phyloP scores from a whole-genome alignment of 768 basidiomycete genomes.

The Cubamyces sp. region DNA sequence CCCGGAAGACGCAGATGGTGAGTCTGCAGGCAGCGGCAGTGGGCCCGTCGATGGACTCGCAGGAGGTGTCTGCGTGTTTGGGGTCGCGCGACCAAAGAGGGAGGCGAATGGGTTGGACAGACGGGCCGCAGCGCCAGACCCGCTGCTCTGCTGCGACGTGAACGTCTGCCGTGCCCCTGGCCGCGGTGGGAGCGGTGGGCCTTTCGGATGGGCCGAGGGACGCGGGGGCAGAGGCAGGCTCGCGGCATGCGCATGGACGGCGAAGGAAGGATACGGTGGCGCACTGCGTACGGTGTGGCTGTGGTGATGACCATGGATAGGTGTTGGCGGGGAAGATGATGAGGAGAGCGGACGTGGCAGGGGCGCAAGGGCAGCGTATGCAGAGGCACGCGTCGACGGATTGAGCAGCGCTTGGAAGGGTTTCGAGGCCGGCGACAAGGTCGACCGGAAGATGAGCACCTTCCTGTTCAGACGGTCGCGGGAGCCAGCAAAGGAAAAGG shows the following conservation, averaged over 20 bases:
- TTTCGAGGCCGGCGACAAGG: conserved; percentile 45
- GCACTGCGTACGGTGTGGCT: conserved; percentile 8
- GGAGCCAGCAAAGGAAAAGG: not conserved
- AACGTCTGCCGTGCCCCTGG: conserved; percentile 25
- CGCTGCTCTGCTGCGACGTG: conserved; percentile 1
- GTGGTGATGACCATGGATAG: conserved; percentile 18
- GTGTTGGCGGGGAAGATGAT: conserved; percentile 33
- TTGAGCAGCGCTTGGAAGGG: conserved; percentile 44
- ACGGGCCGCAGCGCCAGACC: conserved; percentile 43
- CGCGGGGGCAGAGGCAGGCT: conserved; percentile 36
- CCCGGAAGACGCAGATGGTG: not conserved
- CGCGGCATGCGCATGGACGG: conserved; percentile 28
- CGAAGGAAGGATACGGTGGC: conserved; percentile 31
- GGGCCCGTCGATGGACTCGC: conserved; percentile 28
- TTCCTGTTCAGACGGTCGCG: conserved; percentile 17
- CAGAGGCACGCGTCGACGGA: conserved; percentile 40
- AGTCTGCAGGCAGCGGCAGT: conserved; percentile 23
- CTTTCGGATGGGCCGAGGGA: conserved; percentile 45
- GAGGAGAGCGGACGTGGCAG: conserved; percentile 47
- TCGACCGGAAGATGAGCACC: conserved; percentile 48
- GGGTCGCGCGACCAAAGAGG: conserved; percentile 61
- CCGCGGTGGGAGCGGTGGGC: conserved; percentile 50
- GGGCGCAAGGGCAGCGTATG: conserved; percentile 54
- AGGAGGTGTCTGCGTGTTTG: conserved; percentile 36
- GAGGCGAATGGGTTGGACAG: conserved; percentile 79